A percentile compares a stretch with the other conserved stretches of the same genome.
Evolutionary conservation across 1,284 basidiomycete genomes (phyloP).

Genomic region (Irpex sp.): DNA sequence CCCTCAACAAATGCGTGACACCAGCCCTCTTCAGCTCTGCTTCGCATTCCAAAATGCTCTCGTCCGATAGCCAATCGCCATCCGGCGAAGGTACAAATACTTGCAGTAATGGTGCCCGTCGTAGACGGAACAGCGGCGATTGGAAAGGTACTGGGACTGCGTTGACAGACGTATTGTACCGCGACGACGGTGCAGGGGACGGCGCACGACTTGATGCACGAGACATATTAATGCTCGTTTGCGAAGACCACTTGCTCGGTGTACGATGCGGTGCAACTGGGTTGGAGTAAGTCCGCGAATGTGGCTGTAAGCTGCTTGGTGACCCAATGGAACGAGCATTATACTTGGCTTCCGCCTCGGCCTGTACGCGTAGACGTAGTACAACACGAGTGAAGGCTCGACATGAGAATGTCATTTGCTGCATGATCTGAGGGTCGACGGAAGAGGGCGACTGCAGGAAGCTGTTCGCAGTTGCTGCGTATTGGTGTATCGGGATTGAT

Average conservation of each 20-base stretch:
- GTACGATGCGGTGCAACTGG: conserved; percentile 13
- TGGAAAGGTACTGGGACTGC: conserved; percentile 37
- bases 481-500: conserved; percentile 68
- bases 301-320: conserved; percentile 1
- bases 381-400: conserved; percentile 74
- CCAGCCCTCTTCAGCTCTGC: conserved; percentile 68
- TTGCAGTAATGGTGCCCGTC: conserved; percentile 68
- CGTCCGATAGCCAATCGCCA: conserved; percentile 78
- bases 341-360: conserved; percentile 46
- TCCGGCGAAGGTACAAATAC: conserved; percentile 81
- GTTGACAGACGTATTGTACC: conserved; percentile 9
- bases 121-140: conserved; percentile 63
- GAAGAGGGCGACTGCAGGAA: conserved; percentile 43
- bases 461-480: conserved; percentile 51
- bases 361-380: conserved; percentile 69
- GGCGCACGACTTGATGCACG: conserved; percentile 55
- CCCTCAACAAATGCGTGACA: conserved; percentile 51
- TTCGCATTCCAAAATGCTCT: conserved; percentile 75
- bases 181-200: conserved; percentile 51
- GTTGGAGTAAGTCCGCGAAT: conserved; percentile 11
- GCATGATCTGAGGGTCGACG: conserved; percentile 36
- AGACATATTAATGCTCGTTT: conserved; percentile 26
- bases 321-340: conserved; percentile 24
- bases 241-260: conserved; percentile 10
- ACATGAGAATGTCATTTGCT: conserved; percentile 38